Evolutionary conservation across 495 filamentous ascomycete genomes (phyloP), one percentile per base, ranked within the genome.

Genomic region (Penicillium odoratum): DNA sequence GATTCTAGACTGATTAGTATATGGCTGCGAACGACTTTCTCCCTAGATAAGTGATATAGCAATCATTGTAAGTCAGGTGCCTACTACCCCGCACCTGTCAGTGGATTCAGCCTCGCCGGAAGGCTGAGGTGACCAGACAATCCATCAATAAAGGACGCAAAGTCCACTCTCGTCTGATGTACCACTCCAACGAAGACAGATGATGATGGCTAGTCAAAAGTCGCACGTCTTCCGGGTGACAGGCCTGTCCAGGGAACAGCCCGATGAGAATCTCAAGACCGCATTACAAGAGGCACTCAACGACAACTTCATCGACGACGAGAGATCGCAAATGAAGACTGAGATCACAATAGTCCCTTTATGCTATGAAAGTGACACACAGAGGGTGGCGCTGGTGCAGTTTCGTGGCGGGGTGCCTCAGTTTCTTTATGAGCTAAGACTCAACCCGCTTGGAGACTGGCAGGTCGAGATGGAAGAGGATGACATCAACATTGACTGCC

Each of bases 81-180:
- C 21, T 21, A 2, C 21, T 55, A 61, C 58, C 58, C 58, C 44
- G 53, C 58, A 61, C 43, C 16, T 57, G 11, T 21, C 2, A 21
- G 33, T 57, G 11, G 58, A 61, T 61, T 61, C 53, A 57, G 58
- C 53, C 58, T 61, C 49, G 30, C 48, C 21, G 21, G 48, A 51
- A 56, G 58, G 36, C 49, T 61, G 48, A 57, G 48, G 40, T 57
- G 43, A 34, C 28, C 49, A 53, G 2, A 53, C n/a, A n/a, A 21
- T 21, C 31, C 59, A 45, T 52, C 44, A 57, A 53, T 16, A 2
- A 21, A 21, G 21, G 48, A 51, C n/a, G n/a, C 13, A 50, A 9
- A 53, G 48, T 45, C 43, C 36, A 30, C 49, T 40, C 53, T 57
- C 31, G 45, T 53, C 49, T 33, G 9, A 49, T 38, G 8, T 45